phyloP scores from a whole-genome alignment of 2,329 filamentous ascomycete genomes.

The Neonectria magnoliae region DNA sequence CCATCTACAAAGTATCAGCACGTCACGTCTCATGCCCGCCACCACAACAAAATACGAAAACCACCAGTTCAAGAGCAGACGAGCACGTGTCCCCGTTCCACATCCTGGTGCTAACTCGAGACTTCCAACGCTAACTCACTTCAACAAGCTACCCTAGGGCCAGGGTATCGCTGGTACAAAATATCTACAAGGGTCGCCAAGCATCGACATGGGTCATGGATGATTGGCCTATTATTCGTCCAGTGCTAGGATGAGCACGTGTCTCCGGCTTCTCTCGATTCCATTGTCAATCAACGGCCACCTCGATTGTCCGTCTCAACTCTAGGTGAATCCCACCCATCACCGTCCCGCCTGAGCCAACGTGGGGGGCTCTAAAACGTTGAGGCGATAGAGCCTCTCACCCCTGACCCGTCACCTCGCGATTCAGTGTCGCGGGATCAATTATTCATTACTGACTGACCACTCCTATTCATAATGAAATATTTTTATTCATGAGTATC shows the following conservation, averaged over 20 bases:
- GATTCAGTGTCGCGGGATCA: too few species aligned
- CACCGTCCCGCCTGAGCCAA: conserved; percentile 39
- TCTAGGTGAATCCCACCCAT: conserved; percentile 40
- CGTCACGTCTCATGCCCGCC: conserved; percentile 18
- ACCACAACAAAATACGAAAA: conserved; percentile 22
- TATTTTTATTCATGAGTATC: too few species aligned
- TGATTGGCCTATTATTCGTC: conserved; percentile 32
- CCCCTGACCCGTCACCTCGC: conserved; percentile 28
- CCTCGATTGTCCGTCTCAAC: conserved; percentile 23
- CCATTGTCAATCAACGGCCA: background rate
- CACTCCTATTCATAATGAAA: too few species aligned
- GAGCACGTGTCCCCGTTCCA: conserved; percentile 39
- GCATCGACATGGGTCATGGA: conserved; percentile 25
- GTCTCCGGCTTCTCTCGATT: conserved; percentile 24
- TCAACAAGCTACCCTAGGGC: conserved; percentile 16
- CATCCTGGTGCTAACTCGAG: conserved; percentile 21
- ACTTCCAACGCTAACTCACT: conserved; percentile 4
- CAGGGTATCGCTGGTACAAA: conserved; percentile 1
- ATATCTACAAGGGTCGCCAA: background rate
- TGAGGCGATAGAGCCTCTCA: conserved; percentile 20
- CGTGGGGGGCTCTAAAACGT: conserved; percentile 39
- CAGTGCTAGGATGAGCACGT: conserved; percentile 38
- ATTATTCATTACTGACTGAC: too few species aligned
- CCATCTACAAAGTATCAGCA: conserved; percentile 15
- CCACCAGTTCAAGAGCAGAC: conserved; percentile 34